Base-by-base conservation (phyloP, 768 basidiomycete species). In the Boletus huronensis region DNA sequence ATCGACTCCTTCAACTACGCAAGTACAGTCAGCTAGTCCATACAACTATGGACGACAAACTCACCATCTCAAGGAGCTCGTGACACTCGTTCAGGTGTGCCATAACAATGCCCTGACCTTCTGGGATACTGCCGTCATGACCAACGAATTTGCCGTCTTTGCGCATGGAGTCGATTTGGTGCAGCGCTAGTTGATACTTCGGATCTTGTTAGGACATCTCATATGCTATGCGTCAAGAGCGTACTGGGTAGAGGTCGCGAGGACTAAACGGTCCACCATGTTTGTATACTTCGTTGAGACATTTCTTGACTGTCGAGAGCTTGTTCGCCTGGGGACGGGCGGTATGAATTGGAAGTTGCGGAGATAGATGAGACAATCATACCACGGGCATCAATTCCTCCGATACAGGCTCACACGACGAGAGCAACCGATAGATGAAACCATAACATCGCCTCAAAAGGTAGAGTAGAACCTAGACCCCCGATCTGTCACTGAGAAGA, bases 341-440 rank as follows among this genome's bases (percentile, higher is more conserved):
- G 28, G 23, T 25, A 21, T 46, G 41, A 62, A 48, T 35, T 31
- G 25, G 32, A 13, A 36, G 16, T 40, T 38, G 21, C 9, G 19
- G 42, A 21, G 50, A 38, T 2, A 49, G 35, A 21, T 0, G 34
- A 51, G 17, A 40, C 58, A 66, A 38, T 67, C 82, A 52, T 70
- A 95, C 95, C 36, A 97, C 82, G 6, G 95, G 95, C 90, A 98
- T 98, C 16, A 99, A 75, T 70, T 98, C 97, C 71, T 99, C 97
- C 0, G 93, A 96, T 3, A 99, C 94, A 0, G 97, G 97, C 73
- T 98, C 96, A 58, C 90, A 93, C 19, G 93, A 93, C 25, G 93
- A 94, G 58, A 99, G 81, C 46, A 99, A 72, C 28, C 88, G 82
- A 71, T 98, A 98, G 62, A 97, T 95, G 48, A 98, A 80, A 57